Conservation (phyloP, 495 filamentous ascomycete genomes). For the Aspergillus ellipticus region DNA sequence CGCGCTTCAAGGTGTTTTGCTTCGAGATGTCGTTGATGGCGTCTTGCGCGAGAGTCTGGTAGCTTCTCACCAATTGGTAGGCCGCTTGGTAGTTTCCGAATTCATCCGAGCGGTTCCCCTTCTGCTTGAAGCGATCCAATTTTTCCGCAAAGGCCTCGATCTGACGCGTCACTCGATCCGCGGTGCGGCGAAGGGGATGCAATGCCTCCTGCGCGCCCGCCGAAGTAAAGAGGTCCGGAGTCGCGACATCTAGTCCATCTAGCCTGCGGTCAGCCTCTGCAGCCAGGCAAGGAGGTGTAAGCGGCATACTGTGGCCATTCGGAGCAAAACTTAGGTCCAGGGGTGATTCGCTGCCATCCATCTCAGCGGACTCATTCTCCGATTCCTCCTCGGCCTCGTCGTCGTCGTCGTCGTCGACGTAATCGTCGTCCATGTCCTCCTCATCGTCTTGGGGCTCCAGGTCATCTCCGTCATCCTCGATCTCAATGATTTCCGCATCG, state of each 20-base stretch:
- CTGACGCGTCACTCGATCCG: conserved; percentile 58
- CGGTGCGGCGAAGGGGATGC: conserved; percentile 54
- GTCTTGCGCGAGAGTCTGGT: conserved; percentile 38
- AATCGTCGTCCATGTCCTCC: conserved; percentile 28
- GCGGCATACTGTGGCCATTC: conserved; percentile 20
- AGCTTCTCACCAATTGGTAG: conserved; percentile 42
- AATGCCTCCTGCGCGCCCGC: conserved; percentile 48
- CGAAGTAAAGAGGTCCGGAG: conserved; percentile 45
- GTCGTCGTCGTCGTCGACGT: conserved; percentile 14
- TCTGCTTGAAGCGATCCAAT: conserved; percentile 55
- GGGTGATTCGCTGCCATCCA: conserved; percentile 22
- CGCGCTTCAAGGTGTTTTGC: conserved; percentile 34
- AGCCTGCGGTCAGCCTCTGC: conserved; percentile 17
- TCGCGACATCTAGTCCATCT: conserved; percentile 17
- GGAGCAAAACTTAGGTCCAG: conserved; percentile 11
- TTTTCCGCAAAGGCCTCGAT: conserved; percentile 63
- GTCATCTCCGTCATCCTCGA: conserved; percentile 31
- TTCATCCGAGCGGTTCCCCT: conserved; percentile 33
- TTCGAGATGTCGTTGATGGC: conserved; percentile 37
- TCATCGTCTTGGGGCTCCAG: conserved; percentile 21
- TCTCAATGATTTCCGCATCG: conserved; percentile 38
- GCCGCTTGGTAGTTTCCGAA: conserved; percentile 39
- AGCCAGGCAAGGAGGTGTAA: neutral
- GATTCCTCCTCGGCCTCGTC: conserved; percentile 16
- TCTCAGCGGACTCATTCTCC: conserved; percentile 16